Evolutionary conservation across 1,284 basidiomycete species (phyloP).

Genomic region (Boletus mariae): DNA sequence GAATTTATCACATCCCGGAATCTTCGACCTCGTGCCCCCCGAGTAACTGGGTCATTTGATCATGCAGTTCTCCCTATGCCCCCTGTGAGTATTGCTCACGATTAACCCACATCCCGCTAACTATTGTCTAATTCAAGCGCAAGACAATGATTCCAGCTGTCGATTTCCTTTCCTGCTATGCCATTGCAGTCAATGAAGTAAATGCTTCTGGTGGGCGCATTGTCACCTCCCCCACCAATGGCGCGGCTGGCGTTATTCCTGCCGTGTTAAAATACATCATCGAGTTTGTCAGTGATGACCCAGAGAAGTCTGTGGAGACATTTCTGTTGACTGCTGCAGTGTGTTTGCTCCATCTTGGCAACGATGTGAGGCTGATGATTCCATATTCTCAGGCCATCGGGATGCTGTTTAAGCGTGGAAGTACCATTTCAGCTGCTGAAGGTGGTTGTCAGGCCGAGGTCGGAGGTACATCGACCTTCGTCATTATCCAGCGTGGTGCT

Average conservation of each 20-base stretch:
- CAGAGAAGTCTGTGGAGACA: conserved; percentile 81
- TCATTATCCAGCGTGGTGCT: conserved; percentile 1
- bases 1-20: conserved; percentile 1
- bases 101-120: neutral
- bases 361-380: conserved; percentile 1
- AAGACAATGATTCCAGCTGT: conserved; percentile 88
- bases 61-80: conserved; percentile 84
- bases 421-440: conserved; percentile 94
- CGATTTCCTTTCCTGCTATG: conserved; percentile 92
- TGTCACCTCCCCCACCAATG: conserved; percentile 91
- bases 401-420: conserved; percentile 97
- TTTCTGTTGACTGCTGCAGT: conserved; percentile 83
- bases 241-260: conserved; percentile 89
- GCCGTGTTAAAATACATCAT: conserved; percentile 85
- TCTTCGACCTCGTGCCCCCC: conserved; percentile 38
- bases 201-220: conserved; percentile 92
- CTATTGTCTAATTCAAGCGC: conserved; percentile 43
- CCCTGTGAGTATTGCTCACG: conserved; percentile 47
- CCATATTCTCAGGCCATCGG: conserved; percentile 67
- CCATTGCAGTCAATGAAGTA: conserved; percentile 87
- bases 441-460: conserved; percentile 88
- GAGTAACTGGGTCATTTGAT: conserved; percentile 74
- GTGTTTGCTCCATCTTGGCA: conserved; percentile 25
- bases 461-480: conserved; percentile 49
- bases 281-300: conserved; percentile 90